Evolutionary conservation across 208 protist species (phyloP).

Genomic region (Trypanosoma platydactyli): DNA sequence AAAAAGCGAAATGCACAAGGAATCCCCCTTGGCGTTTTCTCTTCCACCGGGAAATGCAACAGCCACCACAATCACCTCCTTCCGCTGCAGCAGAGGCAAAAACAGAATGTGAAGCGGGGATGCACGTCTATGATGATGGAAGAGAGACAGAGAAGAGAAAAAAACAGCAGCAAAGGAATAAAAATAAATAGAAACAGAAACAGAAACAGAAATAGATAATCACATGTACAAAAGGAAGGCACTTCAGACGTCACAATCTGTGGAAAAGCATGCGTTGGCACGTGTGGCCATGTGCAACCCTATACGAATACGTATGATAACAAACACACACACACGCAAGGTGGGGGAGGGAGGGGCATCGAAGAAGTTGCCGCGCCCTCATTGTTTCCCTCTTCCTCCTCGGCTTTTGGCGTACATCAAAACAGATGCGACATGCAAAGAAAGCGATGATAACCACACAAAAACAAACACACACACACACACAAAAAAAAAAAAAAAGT

Average conservation of each 20-base stretch:
- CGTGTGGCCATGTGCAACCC: neutral
- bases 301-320: neutral
- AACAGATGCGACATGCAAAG: too few relatives aligned
- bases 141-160: slow-evolving; percentile 6
- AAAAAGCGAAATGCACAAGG: too few relatives aligned
- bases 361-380: too few relatives aligned
- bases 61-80: neutral
- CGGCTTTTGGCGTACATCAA: too few relatives aligned
- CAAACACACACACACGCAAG: neutral
- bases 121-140: slow-evolving; percentile 1
- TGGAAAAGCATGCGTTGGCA: neutral
- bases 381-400: too few relatives aligned
- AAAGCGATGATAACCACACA: too few relatives aligned
- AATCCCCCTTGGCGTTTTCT: too few relatives aligned
- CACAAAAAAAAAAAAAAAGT: slow-evolving; percentile 1
- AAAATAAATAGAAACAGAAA: slow-evolving; percentile 13
- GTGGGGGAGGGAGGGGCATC: too few relatives aligned
- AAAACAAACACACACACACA: neutral
- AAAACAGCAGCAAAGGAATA: slow-evolving; percentile 18
- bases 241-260: neutral
- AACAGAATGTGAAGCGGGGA: neutral
- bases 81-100: too few relatives aligned
- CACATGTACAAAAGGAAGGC: neutral
- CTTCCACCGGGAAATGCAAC: neutral
- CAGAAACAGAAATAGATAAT: neutral